Conservation (phyloP, 228 moss, liverwort and hornwort genomes). For the Sphagnum fallax region DNA sequence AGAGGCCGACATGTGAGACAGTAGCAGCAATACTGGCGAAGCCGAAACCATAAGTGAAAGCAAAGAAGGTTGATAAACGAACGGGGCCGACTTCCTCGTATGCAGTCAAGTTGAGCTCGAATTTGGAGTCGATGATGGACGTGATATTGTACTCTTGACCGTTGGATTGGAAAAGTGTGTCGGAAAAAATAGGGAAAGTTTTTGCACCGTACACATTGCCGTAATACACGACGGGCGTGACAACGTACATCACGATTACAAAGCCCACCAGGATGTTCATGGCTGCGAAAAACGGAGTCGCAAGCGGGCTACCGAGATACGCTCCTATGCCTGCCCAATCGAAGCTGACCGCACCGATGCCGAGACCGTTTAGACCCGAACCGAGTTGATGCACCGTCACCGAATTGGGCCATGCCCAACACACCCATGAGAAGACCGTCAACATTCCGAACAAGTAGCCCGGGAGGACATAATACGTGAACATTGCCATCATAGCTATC, state of each 20-base stretch:
- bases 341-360: slow-evolving; percentile 58
- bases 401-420: slow-evolving; percentile 53
- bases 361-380: slow-evolving; percentile 55
- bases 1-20: slow-evolving; percentile 61
- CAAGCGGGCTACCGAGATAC: slow-evolving; percentile 57
- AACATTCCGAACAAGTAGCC: slow-evolving; percentile 56
- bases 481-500: slow-evolving; percentile 37
- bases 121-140: slow-evolving; percentile 25
- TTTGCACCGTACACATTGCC: slow-evolving; percentile 51
- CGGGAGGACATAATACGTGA: slow-evolving; percentile 62
- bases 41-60: slow-evolving; percentile 55
- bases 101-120: slow-evolving; percentile 42
- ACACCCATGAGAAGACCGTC: slow-evolving; percentile 45
- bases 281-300: slow-evolving; percentile 53
- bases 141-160: slow-evolving; percentile 44
- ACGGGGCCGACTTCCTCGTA: slow-evolving; percentile 49
- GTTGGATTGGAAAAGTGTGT: slow-evolving; percentile 28
- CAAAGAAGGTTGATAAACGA: slow-evolving; percentile 54
- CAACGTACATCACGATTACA: slow-evolving; percentile 37
- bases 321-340: slow-evolving; percentile 63
- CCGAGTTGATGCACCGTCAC: slow-evolving; percentile 70
- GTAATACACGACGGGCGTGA: slow-evolving; percentile 61
- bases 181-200: slow-evolving; percentile 66
- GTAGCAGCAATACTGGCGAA: slow-evolving; percentile 63
- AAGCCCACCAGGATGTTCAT: slow-evolving; percentile 57